Base-by-base conservation (phyloP, 495 filamentous ascomycete species). In the Apodospora peruviana region DNA sequence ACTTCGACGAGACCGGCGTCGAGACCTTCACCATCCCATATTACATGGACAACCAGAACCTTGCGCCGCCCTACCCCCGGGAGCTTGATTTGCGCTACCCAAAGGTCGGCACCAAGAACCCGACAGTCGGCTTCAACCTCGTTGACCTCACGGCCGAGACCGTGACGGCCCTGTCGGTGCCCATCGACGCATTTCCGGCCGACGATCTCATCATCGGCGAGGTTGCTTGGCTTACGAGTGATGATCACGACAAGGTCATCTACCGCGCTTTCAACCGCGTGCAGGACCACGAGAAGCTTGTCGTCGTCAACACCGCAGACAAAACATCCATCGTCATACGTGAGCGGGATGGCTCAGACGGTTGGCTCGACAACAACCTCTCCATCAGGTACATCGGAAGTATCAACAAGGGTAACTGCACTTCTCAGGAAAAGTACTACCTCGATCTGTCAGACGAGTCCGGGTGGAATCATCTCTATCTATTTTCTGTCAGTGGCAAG, bases 1-100 rank as follows among this genome's bases (percentile, higher is more conserved):
- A 67, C 50, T 78, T 81, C 60, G 73, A 82, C 49, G 79, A 83
- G 60, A 80, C 75, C 1, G 79, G 76, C 8, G 79, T 77, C 20
- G 65, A 71, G 43, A 81, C 76, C 0, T 83, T 76, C 48, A 74
- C 72, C 2, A 66, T 83, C 9, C 75, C 75, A 0, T 81, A 82
- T 53, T 82, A 76, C 52, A 80, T 80, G 78, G 64, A 70, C 25
- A 56, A 66, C 32, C 56, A 72, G 40, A 55, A 61, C 11, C 51
- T 62, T 5, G 72, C 78, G 0, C 77, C 79, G 1, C 52, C 66
- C 0, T 82, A 83, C 50, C 76, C 79, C 0, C 51, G 62, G 2
- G 69, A 78, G 27, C 61, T 79, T 1, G 68, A 78, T 12, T 43
- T 82, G 37, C 61, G 78, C 9, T 79, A 81, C 50, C 78, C 79